Evolutionary conservation across 345 rosid species (phyloP).

Genomic region (Trapa bicornis): DNA sequence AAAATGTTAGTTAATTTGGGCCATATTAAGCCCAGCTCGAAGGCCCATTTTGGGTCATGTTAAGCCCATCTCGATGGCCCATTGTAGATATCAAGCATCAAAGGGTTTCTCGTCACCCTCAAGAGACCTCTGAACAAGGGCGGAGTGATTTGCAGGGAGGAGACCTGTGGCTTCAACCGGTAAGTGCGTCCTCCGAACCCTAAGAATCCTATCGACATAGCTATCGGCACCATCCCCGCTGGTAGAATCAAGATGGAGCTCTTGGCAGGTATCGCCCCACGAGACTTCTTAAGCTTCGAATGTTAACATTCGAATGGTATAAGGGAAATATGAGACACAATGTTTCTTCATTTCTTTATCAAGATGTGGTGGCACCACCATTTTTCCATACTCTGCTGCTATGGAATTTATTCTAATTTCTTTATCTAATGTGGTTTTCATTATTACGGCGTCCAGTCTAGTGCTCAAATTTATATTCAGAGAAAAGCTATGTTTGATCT

Average conservation of each 20-base stretch:
- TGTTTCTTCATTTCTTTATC: background rate
- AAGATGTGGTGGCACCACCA: no score
- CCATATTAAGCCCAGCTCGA: background rate
- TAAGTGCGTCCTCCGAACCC: constrained; percentile 71
- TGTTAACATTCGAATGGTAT: no score
- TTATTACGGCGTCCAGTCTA: background rate
- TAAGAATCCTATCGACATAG: constrained; percentile 85
- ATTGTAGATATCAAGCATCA: background rate
- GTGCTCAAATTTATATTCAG: background rate
- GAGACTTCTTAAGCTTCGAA: no score
- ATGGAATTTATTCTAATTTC: background rate
- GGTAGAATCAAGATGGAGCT: constrained; percentile 98
- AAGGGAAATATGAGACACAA: background rate
- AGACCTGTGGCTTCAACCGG: constrained; percentile 31
- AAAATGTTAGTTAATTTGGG: background rate
- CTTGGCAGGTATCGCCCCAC: constrained; percentile 82
- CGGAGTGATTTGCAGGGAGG: background rate
- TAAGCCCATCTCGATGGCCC: background rate
- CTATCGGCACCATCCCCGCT: constrained; percentile 83
- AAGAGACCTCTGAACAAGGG: background rate
- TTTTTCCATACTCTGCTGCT: no score
- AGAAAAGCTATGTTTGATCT: background rate
- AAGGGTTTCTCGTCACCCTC: background rate
- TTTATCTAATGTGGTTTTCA: background rate
- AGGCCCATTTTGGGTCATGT: background rate